These are phyloP conservation scores for Fusarium pseudoanthophilum DNA, from an alignment of 2,329 filamentous ascomycete genomes.

Conservation along the genomic window DNA sequence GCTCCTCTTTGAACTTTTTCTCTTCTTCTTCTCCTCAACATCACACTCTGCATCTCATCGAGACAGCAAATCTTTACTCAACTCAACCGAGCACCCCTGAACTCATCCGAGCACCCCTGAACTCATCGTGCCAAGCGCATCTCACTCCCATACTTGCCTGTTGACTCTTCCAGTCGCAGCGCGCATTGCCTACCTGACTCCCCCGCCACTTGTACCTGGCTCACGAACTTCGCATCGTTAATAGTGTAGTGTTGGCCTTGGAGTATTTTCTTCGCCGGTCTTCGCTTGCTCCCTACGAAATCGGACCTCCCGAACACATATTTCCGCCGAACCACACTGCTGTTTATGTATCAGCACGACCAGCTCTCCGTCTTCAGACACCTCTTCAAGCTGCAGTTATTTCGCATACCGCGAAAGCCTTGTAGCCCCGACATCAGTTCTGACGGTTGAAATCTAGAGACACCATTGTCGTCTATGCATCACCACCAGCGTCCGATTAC, in stretches of 20 bases:
- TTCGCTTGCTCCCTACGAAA: constrained; percentile 30
- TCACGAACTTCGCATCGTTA: constrained; percentile 17
- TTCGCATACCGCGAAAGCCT: constrained; percentile 95
- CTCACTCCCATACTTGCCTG: constrained; percentile 34
- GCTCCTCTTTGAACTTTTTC: constrained; percentile 35
- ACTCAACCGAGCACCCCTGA: neutral
- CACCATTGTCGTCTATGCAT: constrained; percentile 66
- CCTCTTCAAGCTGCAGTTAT: constrained; percentile 95
- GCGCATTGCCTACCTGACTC: constrained; percentile 28
- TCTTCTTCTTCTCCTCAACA: constrained; percentile 34
- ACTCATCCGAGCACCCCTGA: constrained; percentile 2
- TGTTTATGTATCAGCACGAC: constrained; percentile 99
- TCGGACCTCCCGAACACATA: constrained; percentile 46
- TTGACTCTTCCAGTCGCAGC: constrained; percentile 45
- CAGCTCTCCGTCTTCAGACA: constrained; percentile 90
- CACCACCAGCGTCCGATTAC: constrained; percentile 60
- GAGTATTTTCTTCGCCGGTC: constrained; percentile 24
- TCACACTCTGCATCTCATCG: constrained; percentile 40
- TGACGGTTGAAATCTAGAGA: constrained; percentile 79
- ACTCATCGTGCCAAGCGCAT: constrained; percentile 38
- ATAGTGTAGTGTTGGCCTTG: constrained; percentile 31
- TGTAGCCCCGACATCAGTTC: constrained; percentile 89
- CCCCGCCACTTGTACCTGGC: constrained; percentile 14
- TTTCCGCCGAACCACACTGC: constrained; percentile 50
- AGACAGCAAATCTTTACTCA: constrained; percentile 32